Evolutionary conservation across 1,139 yeast genomes (phyloP), one percentile per base, ranked within the genome.

Genomic region (Blastobotrys raffinosifermentans): DNA sequence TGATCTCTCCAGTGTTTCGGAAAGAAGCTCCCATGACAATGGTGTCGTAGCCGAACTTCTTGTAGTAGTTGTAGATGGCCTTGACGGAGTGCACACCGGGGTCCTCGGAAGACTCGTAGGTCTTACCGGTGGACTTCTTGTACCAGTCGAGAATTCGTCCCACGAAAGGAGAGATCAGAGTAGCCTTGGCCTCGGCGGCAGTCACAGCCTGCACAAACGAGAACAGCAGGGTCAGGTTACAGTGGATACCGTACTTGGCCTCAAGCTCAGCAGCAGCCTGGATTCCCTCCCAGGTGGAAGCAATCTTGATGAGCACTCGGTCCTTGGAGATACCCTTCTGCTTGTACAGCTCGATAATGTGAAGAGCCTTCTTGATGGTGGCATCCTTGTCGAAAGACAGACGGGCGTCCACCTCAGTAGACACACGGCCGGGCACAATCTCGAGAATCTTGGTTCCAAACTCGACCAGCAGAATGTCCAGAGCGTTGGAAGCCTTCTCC

Each of bases 21-120:
- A 91, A 91, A 44, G 97, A 89, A 47, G 99, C 99, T 69, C 98
- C 99, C 98, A 91, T 91, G 61, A 91, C 98, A 64, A 91, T 89
- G 67, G 98, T 91, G 60, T 91, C 75, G 80, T 91, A 91, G 54
- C 81, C 93, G 68, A 67, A 86, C 74, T 91, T 91, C 80, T 91
- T 91, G 84, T 91, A 91, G 81, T 91, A 91, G 83, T 89, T 84
- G 85, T 66, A 91, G 66, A 91, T 91, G 46, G 62, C 63, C 67
- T 79, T 81, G 56, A 91, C 99, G 37, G 96, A 86, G 45, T 72
- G 46, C 49, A 91, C 98, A 82, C 98, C 99, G 50, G 98, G 98
- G 69, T 91, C 98, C 63, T 81, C 94, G 44, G 65, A 67, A 51
- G 72, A 70, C 39, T 77, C 70, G 77, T 82, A 91, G 45, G 77